Evolutionary conservation across 495 filamentous ascomycete species (phyloP).

Genomic region (Umbilicaria muhlenbergii): DNA sequence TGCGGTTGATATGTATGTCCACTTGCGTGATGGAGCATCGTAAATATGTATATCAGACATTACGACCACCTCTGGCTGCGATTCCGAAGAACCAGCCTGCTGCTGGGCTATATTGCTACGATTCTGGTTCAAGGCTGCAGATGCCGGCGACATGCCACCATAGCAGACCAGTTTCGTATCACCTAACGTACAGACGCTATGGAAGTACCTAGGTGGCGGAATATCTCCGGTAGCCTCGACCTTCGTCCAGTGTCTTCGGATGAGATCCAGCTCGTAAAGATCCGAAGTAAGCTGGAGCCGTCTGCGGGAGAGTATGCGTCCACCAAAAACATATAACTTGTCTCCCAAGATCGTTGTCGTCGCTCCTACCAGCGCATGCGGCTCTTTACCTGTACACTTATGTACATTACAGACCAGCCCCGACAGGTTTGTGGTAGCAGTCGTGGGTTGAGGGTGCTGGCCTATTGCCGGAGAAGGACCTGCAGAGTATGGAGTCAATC

Average conservation of each 20-base stretch:
- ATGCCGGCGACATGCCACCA: conserved; percentile 86
- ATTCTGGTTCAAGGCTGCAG: conserved; percentile 27
- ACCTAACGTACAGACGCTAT: conserved; percentile 82
- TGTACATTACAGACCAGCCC: conserved; percentile 91
- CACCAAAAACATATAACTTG: conserved; percentile 91
- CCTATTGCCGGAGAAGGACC: conserved; percentile 13
- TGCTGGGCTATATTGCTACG: conserved; percentile 21
- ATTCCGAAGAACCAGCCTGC: conserved; percentile 33
- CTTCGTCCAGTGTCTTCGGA: conserved; percentile 83
- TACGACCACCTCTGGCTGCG: conserved; percentile 79
- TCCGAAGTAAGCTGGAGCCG: conserved; percentile 74
- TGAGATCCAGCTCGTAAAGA: conserved; percentile 83
- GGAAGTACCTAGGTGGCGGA: conserved; percentile 86
- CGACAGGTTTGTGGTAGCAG: conserved; percentile 51
- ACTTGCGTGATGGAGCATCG: conserved; percentile 70
- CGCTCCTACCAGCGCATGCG: conserved; percentile 79
- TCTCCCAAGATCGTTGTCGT: conserved; percentile 91
- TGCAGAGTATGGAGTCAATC: not conserved
- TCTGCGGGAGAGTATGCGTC: conserved; percentile 68
- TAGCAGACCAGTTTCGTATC: conserved; percentile 96
- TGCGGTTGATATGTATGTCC: conserved; percentile 66
- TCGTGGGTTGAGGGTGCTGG: conserved; percentile 17
- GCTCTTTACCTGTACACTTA: conserved; percentile 78
- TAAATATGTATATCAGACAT: conserved; percentile 98
- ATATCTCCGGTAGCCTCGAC: conserved; percentile 71